Evolutionary conservation across 2,329 filamentous ascomycete species (phyloP).

Genomic region (Diplodia seriata): DNA sequence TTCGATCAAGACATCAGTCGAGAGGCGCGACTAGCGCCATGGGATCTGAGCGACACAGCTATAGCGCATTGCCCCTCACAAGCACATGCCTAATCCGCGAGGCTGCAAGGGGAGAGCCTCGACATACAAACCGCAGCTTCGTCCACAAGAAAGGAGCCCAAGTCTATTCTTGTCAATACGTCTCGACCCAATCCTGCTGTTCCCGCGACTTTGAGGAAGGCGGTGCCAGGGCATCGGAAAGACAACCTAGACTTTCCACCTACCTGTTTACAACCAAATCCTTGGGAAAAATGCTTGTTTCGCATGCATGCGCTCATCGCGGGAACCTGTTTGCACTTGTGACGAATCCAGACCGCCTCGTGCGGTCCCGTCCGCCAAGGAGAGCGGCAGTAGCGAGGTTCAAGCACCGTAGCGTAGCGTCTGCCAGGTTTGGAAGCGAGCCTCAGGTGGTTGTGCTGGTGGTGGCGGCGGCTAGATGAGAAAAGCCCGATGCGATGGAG

Average conservation of each 20-base stretch:
- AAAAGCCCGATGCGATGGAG: constrained; percentile 6
- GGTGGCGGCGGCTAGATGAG: neutral
- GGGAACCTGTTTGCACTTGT: neutral
- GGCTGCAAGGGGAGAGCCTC: neutral
- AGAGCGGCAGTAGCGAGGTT: neutral
- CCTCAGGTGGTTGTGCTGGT: constrained; percentile 5
- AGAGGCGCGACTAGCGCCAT: neutral
- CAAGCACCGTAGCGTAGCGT: neutral
- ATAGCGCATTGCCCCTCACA: neutral
- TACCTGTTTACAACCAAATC: neutral
- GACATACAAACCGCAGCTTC: neutral
- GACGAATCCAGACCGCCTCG: neutral
- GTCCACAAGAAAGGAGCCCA: neutral
- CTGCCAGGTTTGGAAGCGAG: neutral
- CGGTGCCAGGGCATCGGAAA: neutral
- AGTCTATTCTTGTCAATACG: neutral
- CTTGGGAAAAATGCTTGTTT: constrained; percentile 1
- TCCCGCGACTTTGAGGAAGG: neutral
- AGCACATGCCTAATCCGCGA: neutral
- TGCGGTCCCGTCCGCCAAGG: neutral
- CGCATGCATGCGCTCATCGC: neutral
- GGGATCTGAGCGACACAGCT: neutral
- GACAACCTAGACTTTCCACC: neutral
- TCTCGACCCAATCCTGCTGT: neutral
- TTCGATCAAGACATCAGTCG: neutral